Conservation (phyloP, 2,329 filamentous ascomycete species). For the Bimuria novae-zelandiae region DNA sequence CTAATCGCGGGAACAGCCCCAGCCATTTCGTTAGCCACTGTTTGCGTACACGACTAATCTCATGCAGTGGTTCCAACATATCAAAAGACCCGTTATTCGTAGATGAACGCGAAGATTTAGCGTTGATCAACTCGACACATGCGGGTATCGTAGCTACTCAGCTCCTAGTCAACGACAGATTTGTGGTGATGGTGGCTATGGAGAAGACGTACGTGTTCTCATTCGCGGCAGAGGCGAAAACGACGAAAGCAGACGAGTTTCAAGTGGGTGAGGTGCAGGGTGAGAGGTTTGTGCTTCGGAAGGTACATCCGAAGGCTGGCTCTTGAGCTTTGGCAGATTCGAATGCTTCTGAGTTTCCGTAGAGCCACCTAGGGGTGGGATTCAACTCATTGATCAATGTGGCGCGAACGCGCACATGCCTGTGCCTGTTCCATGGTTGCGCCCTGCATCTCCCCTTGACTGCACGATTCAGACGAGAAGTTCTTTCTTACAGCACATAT, state of each 20-base stretch:
- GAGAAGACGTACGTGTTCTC: conserved; percentile 4
- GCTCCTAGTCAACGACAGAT: conserved; percentile 9
- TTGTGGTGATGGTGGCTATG: neutral
- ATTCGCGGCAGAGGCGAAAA: neutral
- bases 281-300: neutral
- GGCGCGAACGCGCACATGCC: too few relatives aligned
- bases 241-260: neutral
- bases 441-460: too few relatives aligned
- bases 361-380: too few relatives aligned
- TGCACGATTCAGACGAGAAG: too few relatives aligned
- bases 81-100: neutral
- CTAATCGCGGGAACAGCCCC: too few relatives aligned
- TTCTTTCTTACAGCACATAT: too few relatives aligned
- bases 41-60: neutral
- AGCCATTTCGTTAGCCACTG: too few relatives aligned
- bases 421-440: too few relatives aligned
- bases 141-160: neutral
- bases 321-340: neutral
- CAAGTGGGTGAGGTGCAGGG: neutral
- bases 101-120: neutral
- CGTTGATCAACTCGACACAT: too few relatives aligned
- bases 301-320: neutral
- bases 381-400: too few relatives aligned
- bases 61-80: neutral
- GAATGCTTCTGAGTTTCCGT: too few relatives aligned